These are phyloP conservation scores for Trichophyton benhamiae DNA, from an alignment of 2,329 filamentous ascomycete genomes.

Conservation along the genomic window DNA sequence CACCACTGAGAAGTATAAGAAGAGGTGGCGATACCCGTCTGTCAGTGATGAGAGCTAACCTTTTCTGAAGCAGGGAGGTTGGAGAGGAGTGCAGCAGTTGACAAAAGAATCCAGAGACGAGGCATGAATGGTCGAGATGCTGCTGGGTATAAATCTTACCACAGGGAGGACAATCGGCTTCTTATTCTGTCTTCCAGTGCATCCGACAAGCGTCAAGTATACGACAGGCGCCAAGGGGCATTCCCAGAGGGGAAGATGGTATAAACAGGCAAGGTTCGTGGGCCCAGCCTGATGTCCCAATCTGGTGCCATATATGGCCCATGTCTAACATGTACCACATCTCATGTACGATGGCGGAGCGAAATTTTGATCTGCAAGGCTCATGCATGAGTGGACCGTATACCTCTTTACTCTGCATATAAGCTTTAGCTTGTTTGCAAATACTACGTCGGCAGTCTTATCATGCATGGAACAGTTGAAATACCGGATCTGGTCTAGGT, in stretches of 20 bases:
- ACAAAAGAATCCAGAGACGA: neutral
- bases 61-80: neutral
- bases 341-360: constrained; percentile 2
- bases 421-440: constrained; percentile 1
- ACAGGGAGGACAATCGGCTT: neutral
- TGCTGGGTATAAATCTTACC: constrained; percentile 3
- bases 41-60: neutral
- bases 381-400: constrained; percentile 3
- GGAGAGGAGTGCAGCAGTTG: neutral
- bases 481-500: neutral
- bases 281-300: constrained; percentile 2
- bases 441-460: neutral
- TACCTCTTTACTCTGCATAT: neutral
- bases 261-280: neutral
- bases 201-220: neutral
- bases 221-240: constrained; percentile 1
- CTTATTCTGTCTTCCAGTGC: constrained; percentile 1
- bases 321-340: constrained; percentile 4
- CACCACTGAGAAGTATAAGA: neutral
- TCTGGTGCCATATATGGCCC: constrained; percentile 2
- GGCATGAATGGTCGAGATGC: neutral
- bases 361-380: constrained; percentile 6
- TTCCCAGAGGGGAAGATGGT: neutral
- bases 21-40: neutral
- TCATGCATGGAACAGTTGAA: neutral